These are phyloP conservation scores for Trichoderma virens DNA, from an alignment of 495 filamentous ascomycete species.

Conservation along the genomic window DNA sequence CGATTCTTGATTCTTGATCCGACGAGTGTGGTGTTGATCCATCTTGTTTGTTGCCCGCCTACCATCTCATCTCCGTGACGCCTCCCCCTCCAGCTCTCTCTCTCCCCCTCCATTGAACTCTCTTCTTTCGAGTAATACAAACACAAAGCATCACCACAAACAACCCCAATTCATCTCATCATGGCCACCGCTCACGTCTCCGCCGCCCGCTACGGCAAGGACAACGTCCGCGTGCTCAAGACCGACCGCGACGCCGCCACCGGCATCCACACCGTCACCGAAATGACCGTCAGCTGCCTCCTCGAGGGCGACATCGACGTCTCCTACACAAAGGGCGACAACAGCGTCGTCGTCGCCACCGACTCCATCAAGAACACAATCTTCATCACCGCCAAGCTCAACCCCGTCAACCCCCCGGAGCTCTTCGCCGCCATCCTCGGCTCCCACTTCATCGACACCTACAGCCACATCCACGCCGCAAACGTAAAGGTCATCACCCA, in stretches of 20 bases:
- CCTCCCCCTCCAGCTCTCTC: not conserved
- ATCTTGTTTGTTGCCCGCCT: not conserved
- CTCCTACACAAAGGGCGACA: constrained; percentile 89
- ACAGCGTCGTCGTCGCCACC: constrained; percentile 90
- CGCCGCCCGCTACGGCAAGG: constrained; percentile 84
- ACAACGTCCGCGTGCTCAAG: constrained; percentile 97
- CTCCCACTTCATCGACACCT: constrained; percentile 79
- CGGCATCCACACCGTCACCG: constrained; percentile 73
- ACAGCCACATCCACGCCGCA: constrained; percentile 77
- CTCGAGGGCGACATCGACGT: constrained; percentile 85
- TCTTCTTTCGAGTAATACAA: too few relatives aligned
- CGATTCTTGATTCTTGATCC: not conserved
- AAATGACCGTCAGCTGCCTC: constrained; percentile 89
- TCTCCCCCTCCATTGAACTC: not conserved
- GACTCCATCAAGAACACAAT: constrained; percentile 98
- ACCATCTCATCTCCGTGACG: not conserved
- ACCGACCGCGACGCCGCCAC: constrained; percentile 71
- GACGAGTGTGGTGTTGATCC: too few relatives aligned
- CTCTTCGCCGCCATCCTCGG: constrained; percentile 79
- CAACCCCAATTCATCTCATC: not conserved
- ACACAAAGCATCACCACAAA: not conserved
- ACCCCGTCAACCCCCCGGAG: constrained; percentile 89
- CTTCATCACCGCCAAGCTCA: constrained; percentile 88
- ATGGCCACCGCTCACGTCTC: constrained; percentile 39
- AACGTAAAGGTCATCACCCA: constrained; percentile 76